Conservation (phyloP, 768 basidiomycete species). For the Leucocoprinus birnbaumii region DNA sequence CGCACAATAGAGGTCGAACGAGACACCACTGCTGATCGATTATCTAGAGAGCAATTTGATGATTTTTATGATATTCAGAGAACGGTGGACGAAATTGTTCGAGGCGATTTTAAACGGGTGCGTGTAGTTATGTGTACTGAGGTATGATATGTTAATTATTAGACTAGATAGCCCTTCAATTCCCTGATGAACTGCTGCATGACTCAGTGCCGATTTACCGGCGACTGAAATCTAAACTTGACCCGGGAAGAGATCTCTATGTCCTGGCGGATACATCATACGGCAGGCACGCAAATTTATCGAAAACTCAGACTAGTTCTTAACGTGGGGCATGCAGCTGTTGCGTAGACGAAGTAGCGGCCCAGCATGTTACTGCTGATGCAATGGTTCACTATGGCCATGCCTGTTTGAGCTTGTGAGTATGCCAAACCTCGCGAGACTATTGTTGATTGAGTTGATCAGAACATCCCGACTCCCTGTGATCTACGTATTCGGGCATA, state of each 20-base stretch:
- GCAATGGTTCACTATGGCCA: constrained; percentile 94
- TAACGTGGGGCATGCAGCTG: constrained; percentile 50
- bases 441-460: constrained; percentile 1
- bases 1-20: constrained; percentile 6
- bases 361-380: constrained; percentile 91
- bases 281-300: constrained; percentile 66
- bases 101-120: constrained; percentile 70
- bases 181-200: constrained; percentile 89
- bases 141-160: neutral
- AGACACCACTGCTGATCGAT: constrained; percentile 9
- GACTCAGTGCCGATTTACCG: constrained; percentile 85
- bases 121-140: constrained; percentile 16
- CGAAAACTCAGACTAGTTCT: neutral
- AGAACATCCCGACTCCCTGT: constrained; percentile 89
- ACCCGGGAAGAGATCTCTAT: constrained; percentile 60
- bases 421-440: constrained; percentile 8
- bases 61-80: constrained; percentile 74
- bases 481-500: constrained; percentile 87
- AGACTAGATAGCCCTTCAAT: constrained; percentile 82
- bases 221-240: constrained; percentile 50
- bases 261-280: constrained; percentile 98
- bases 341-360: constrained; percentile 95
- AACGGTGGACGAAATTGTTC: constrained; percentile 58
- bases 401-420: constrained; percentile 92
- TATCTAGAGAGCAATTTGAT: constrained; percentile 42